Percentiles rank a stretch among this genome's conserved stretches.
These are phyloP conservation scores for Phytophthora ramorum DNA, from an alignment of 352 stramenopile species.

Conservation along the genomic window DNA sequence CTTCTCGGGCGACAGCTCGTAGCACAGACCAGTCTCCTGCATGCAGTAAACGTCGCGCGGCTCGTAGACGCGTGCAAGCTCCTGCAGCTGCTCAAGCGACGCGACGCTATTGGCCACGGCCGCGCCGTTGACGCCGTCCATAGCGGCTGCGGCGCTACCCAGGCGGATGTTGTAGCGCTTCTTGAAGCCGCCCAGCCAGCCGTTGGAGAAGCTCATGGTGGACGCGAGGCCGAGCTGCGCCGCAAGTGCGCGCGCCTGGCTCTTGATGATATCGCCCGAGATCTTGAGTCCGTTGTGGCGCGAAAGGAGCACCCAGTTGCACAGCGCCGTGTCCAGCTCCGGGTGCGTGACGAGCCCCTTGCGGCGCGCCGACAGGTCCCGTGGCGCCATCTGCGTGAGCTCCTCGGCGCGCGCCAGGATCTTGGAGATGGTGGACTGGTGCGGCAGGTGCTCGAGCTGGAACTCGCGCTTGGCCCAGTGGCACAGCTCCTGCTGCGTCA, in stretches of 20 bases:
- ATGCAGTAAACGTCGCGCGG: constrained; percentile 63
- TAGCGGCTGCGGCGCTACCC: constrained; percentile 31
- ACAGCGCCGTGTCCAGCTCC: constrained; percentile 65
- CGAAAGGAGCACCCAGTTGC: constrained; percentile 65
- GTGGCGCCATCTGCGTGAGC: constrained; percentile 55
- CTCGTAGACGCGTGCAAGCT: constrained; percentile 45
- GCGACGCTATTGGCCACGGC: constrained; percentile 15
- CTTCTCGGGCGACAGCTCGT: constrained; percentile 59
- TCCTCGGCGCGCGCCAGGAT: constrained; percentile 56
- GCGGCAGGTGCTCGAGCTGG: constrained; percentile 55
- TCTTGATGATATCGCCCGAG: constrained; percentile 70
- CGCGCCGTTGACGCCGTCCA: constrained; percentile 28
- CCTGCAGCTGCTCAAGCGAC: constrained; percentile 46
- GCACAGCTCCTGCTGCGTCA: constrained; percentile 71
- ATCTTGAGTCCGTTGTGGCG: constrained; percentile 59
- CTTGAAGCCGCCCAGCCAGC: constrained; percentile 71
- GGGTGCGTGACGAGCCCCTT: constrained; percentile 59
- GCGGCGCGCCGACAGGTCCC: constrained; percentile 46
- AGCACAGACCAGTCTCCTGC: constrained; percentile 62
- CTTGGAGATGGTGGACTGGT: constrained; percentile 73
- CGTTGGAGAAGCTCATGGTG: constrained; percentile 69
- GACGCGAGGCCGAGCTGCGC: constrained; percentile 47
- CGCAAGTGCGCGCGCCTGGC: constrained; percentile 51
- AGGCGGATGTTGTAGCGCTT: constrained; percentile 68
- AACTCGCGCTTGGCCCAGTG: constrained; percentile 72